Percentiles rank a stretch among this genome's conserved stretches.
phyloP scores from a whole-genome alignment of 225 moss, liverwort and hornwort species.

The Polytrichum formosum region DNA sequence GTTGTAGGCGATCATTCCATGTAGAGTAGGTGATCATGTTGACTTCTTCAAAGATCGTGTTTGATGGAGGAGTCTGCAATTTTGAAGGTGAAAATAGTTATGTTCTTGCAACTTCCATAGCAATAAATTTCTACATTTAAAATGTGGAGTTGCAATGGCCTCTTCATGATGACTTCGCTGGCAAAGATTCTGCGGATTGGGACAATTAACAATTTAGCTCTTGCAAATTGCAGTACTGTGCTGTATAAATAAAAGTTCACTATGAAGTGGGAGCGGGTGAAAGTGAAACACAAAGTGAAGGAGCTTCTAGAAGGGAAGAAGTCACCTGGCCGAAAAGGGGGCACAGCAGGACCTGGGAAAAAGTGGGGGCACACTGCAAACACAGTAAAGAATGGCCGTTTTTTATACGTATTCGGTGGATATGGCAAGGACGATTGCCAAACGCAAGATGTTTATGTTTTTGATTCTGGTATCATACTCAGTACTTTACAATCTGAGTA shows the following conservation, averaged over 20 bases:
- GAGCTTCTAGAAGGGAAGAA: conserved; percentile 75
- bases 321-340: conserved; percentile 82
- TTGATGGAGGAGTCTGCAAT: too few species aligned
- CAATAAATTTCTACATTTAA: too few species aligned
- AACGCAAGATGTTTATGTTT: conserved; percentile 92
- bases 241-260: neutral
- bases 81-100: too few species aligned
- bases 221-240: neutral
- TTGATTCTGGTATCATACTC: conserved; percentile 68
- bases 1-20: too few species aligned
- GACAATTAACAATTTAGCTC: conserved; percentile 9
- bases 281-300: conserved; percentile 81
- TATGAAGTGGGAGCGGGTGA: conserved; percentile 99
- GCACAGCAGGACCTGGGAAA: conserved; percentile 83
- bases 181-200: too few species aligned
- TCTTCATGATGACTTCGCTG: too few species aligned
- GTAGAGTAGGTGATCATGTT: too few species aligned
- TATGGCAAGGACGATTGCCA: conserved; percentile 98
- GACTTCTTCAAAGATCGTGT: too few species aligned
- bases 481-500: neutral
- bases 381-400: conserved; percentile 91
- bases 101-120: too few species aligned
- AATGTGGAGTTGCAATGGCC: too few species aligned
- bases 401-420: conserved; percentile 90
- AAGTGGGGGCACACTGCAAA: conserved; percentile 99